Conservation (phyloP, 495 filamentous ascomycete species). For the Talaromyces wortmannii region DNA sequence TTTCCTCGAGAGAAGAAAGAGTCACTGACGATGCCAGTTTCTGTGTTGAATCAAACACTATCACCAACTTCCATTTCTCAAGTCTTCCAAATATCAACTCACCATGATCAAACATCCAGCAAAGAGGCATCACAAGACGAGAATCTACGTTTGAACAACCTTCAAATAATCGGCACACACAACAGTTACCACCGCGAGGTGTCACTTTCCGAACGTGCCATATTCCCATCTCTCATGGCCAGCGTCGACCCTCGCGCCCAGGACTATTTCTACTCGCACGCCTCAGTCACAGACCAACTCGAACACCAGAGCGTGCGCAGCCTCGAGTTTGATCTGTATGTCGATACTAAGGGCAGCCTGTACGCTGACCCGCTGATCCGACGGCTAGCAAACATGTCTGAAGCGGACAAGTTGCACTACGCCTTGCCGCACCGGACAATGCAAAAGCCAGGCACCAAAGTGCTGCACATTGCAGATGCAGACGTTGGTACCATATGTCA, state of each 20-base stretch:
- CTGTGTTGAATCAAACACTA: constrained; percentile 1
- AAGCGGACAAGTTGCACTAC: constrained; percentile 1
- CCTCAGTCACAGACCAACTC: constrained; percentile 4
- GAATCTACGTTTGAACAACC: not conserved
- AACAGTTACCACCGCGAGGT: constrained; percentile 7
- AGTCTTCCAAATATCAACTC: not conserved
- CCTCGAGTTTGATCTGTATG: constrained; percentile 4
- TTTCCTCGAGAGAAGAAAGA: not conserved
- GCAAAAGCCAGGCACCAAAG: constrained; percentile 2
- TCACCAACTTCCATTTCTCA: not conserved
- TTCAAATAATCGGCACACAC: constrained; percentile 4
- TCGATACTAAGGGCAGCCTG: not conserved
- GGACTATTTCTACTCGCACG: constrained; percentile 3
- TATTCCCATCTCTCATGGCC: constrained; percentile 1
- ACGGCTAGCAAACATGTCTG: constrained; percentile 1
- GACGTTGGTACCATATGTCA: constrained; percentile 3
- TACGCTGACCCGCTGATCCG: constrained; percentile 4
- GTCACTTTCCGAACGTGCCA: not conserved
- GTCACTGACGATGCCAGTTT: not conserved
- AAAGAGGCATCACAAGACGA: not conserved
- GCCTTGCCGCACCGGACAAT: not conserved
- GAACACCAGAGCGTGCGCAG: constrained; percentile 3
- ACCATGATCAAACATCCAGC: not conserved
- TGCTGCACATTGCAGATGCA: constrained; percentile 6
- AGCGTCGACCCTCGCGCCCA: not conserved